phyloP scores from a whole-genome alignment of 2,329 filamentous ascomycete species.

The Harringtonia lauricola region DNA sequence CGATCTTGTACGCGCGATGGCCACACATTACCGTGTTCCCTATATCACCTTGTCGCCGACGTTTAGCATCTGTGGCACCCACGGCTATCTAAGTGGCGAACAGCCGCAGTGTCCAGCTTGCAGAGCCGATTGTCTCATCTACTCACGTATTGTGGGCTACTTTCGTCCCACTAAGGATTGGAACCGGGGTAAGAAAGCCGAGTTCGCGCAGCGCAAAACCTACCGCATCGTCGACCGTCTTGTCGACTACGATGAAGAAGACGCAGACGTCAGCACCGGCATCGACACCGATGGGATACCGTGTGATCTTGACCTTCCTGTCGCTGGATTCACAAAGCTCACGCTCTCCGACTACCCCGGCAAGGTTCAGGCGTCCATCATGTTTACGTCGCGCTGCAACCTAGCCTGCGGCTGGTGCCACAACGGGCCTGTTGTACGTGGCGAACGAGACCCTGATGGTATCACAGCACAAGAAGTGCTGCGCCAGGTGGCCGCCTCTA shows the following conservation, averaged over 20 bases:
- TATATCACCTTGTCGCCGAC: neutral
- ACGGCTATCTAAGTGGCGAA: neutral
- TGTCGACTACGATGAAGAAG: neutral
- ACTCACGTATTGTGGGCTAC: slow-evolving; percentile 1
- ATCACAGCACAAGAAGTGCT: neutral
- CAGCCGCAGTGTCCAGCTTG: neutral
- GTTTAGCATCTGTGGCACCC: neutral
- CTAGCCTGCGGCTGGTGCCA: neutral
- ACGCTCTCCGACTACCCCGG: neutral
- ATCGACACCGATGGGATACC: neutral
- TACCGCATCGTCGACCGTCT: neutral
- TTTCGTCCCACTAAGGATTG: neutral
- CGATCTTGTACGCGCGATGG: neutral
- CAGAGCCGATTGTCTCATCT: neutral
- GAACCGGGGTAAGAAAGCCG: neutral
- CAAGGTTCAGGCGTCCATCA: neutral
- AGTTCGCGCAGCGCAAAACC: neutral
- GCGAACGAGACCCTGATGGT: neutral
- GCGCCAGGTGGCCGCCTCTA: neutral
- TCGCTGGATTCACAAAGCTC: neutral
- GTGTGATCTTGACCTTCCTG: neutral
- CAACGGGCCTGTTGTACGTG: neutral
- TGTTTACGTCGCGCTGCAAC: slow-evolving; percentile 1
- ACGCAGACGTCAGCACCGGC: neutral
- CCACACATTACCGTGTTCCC: neutral